These are phyloP conservation scores for Diaporthe ampelina DNA, from an alignment of 2,329 filamentous ascomycete genomes.

Conservation along the genomic window DNA sequence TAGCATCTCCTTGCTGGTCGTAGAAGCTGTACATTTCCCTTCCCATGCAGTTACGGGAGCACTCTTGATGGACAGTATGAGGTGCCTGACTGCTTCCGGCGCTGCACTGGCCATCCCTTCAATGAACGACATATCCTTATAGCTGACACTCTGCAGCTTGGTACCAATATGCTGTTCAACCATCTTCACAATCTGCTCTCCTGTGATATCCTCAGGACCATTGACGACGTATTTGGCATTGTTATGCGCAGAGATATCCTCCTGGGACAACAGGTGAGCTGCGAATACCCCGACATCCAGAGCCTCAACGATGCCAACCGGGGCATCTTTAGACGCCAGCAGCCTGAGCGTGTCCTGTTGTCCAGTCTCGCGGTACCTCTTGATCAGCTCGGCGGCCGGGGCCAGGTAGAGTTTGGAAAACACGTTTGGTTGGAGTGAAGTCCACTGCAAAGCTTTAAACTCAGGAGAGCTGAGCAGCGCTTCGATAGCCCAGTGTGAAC, in stretches of 20 bases:
- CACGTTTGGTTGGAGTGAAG: background rate
- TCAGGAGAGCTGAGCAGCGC: conserved; percentile 13
- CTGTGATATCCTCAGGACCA: conserved; percentile 7
- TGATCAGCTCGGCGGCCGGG: background rate
- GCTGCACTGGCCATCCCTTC: background rate
- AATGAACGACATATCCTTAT: background rate
- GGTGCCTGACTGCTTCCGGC: background rate
- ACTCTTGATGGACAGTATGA: background rate
- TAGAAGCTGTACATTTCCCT: background rate
- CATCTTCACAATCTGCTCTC: conserved; percentile 6
- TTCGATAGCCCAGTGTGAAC: conserved; percentile 16
- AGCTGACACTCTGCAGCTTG: conserved; percentile 14
- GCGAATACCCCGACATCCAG: conserved; percentile 10
- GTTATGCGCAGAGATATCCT: background rate
- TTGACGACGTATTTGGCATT: background rate
- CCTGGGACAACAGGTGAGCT: background rate
- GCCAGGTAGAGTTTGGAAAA: background rate
- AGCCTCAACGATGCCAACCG: conserved; percentile 10
- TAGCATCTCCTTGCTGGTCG: conserved; percentile 4
- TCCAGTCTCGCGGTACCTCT: conserved; percentile 4
- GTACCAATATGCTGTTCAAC: background rate
- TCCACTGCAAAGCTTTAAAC: background rate
- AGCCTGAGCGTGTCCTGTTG: background rate
- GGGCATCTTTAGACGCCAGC: conserved; percentile 1
- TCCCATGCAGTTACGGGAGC: background rate